phyloP scores from a whole-genome alignment of 331 rosid species.

The Spiraea crenata region DNA sequence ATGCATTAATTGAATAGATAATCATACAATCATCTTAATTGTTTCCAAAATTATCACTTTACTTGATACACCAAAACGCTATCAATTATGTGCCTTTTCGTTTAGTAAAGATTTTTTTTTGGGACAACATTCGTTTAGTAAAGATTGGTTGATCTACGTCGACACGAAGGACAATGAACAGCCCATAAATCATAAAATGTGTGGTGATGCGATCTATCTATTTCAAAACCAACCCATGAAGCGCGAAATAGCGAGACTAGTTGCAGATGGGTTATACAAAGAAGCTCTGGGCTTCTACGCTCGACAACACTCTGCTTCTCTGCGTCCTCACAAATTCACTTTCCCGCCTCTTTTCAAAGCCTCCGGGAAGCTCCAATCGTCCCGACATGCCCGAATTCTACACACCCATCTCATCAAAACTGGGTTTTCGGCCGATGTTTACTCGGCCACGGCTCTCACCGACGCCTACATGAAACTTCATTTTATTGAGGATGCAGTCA shows the following conservation, averaged over 20 bases:
- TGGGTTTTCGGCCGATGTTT: slow-evolving; percentile 47
- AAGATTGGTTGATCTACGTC: too few species aligned
- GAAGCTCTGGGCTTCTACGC: slow-evolving; percentile 50
- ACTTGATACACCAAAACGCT: too few species aligned
- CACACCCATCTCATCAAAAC: slow-evolving; percentile 61
- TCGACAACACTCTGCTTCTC: slow-evolving; percentile 33
- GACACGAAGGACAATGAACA: too few species aligned
- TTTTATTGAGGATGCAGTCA: slow-evolving; percentile 37
- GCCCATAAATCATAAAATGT: too few species aligned
- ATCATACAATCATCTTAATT: too few species aligned
- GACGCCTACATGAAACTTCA: slow-evolving; percentile 33
- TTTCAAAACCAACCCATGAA: slow-evolving; percentile 34
- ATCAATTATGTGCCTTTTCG: too few species aligned
- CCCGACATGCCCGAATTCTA: slow-evolving; percentile 37
- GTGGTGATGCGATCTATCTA: background rate
- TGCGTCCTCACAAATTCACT: slow-evolving; percentile 48
- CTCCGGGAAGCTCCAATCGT: slow-evolving; percentile 43
- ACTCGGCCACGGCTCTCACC: slow-evolving; percentile 53
- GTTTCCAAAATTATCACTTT: too few species aligned
- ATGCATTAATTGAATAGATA: too few species aligned
- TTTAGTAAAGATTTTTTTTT: too few species aligned
- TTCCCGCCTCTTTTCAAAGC: slow-evolving; percentile 80
- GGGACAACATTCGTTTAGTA: too few species aligned
- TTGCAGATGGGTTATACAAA: slow-evolving; percentile 49
- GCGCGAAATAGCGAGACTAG: slow-evolving; percentile 42